phyloP scores from a whole-genome alignment of 2,329 filamentous ascomycete genomes.

The Fusarium musae region DNA sequence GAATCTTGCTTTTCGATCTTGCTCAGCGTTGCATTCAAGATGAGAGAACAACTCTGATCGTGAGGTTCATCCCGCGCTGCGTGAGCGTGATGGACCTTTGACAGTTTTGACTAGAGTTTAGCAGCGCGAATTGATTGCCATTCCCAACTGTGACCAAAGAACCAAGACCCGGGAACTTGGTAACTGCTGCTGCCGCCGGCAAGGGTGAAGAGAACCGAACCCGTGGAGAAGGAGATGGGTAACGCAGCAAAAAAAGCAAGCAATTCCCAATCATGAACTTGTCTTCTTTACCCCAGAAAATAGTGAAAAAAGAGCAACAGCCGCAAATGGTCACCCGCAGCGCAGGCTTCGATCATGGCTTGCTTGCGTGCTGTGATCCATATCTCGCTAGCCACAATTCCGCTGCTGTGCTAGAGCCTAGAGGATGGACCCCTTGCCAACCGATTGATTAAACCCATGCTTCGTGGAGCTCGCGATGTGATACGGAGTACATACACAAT shows the following conservation, averaged over 20 bases:
- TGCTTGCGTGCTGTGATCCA: slow-evolving; percentile 27
- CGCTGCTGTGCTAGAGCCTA: slow-evolving; percentile 20
- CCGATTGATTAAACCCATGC: slow-evolving; percentile 28
- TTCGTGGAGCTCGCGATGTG: slow-evolving; percentile 17
- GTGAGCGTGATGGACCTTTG: background rate
- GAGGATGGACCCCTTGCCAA: slow-evolving; percentile 19
- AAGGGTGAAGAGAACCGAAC: slow-evolving; percentile 21
- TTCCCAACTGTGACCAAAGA: slow-evolving; percentile 2
- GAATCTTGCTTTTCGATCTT: slow-evolving; percentile 16
- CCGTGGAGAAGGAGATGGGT: slow-evolving; percentile 13
- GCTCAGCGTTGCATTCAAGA: slow-evolving; percentile 12
- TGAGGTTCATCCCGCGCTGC: background rate
- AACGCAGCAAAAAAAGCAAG: slow-evolving; percentile 34
- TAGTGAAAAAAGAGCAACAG: slow-evolving; percentile 3
- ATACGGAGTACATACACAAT: background rate
- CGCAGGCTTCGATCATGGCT: slow-evolving; percentile 22
- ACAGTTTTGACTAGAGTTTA: background rate
- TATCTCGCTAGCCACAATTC: slow-evolving; percentile 42
- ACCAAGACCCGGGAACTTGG: slow-evolving; percentile 29
- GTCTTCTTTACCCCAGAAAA: slow-evolving; percentile 40
- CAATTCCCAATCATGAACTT: slow-evolving; percentile 8
- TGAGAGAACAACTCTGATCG: slow-evolving; percentile 3
- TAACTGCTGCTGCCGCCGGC: slow-evolving; percentile 11
- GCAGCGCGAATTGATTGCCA: slow-evolving; percentile 2
- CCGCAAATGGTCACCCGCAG: slow-evolving; percentile 22